Percentiles rank a stretch among this genome's conserved stretches.
Evolutionary conservation across 2,329 filamentous ascomycete species (phyloP).

Genomic region (Aureobasidium pullulans): DNA sequence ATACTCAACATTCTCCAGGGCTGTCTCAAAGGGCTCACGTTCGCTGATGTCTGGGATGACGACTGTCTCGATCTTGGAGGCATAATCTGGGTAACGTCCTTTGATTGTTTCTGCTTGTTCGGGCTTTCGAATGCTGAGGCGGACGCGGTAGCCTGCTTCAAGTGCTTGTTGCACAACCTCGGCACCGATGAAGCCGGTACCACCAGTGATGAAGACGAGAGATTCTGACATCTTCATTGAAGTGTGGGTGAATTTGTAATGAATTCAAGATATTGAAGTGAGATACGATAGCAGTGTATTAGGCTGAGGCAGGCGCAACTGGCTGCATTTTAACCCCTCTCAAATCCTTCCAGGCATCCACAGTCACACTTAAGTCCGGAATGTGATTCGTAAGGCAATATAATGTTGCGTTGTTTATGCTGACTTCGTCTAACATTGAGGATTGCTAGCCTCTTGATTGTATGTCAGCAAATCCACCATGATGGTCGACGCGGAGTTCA

Average conservation of each 20-base stretch:
- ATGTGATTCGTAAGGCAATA: background rate
- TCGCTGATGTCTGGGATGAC: constrained; percentile 17
- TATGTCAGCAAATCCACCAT: background rate
- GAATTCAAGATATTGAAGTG: too few relatives aligned
- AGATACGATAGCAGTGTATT: background rate
- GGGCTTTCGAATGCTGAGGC: constrained; percentile 16
- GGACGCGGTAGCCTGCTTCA: constrained; percentile 18
- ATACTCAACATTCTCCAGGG: constrained; percentile 21
- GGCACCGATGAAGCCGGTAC: constrained; percentile 25
- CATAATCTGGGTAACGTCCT: background rate
- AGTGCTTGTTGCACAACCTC: constrained; percentile 20
- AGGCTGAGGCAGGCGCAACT: too few relatives aligned
- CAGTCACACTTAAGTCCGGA: background rate
- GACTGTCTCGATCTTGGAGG: constrained; percentile 15
- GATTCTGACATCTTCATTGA: background rate
- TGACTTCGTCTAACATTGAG: background rate
- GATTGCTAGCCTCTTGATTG: background rate
- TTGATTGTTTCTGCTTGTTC: constrained; percentile 13
- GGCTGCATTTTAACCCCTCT: background rate
- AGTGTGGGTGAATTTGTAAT: too few relatives aligned
- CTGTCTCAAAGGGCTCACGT: constrained; percentile 15
- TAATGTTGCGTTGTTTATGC: background rate
- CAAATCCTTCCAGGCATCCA: background rate
- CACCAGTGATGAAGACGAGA: constrained; percentile 21
- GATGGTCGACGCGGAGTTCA: too few relatives aligned